Evolutionary conservation across 2,329 filamentous ascomycete species (phyloP), one percentile per base, ranked within the genome.

Genomic region (Fonsecaea monophora): DNA sequence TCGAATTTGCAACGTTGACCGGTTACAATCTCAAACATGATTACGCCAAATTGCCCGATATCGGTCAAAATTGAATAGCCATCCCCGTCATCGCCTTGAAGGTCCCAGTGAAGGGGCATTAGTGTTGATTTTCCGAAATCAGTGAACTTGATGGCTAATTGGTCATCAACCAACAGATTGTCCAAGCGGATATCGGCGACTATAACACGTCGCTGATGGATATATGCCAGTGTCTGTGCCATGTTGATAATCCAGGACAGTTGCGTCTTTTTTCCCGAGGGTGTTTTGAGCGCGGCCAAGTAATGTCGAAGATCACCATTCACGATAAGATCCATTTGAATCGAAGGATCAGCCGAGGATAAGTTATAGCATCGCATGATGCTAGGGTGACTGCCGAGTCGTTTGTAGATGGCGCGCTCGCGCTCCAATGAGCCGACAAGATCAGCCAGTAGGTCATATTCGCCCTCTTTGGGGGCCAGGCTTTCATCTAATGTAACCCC

Each of bases 11-110:
- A 75, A 12, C 64, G 63, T 3, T 64, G 38, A 10, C 69, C 70
- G n/a, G 73, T 73, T 5, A 73, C 57, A 25, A 77, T 67, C 63
- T 76, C 72, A 59, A 74, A 78, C 35, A 77, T 75, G 13, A 77
- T 75, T 30, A 72, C 67, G 8, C 75, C 75, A 21, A 78, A 70
- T 25, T 73, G 71, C 2, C 73, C 74, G 55, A 78, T 74, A 63
- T 78, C 75, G 15, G 71, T 75, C 25, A 71, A 68, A 15, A 72
- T 70, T 1, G 73, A 73, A 60, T 70, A 77, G 25, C 73, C 75
- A 45, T 68, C 63, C 35, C 76, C 73, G 62, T 77, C 71, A 12
- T 67, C 68, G 9, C 66, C 66, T 12, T 74, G 68, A 65, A 78
- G 75, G 65, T 73, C 35, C 18, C 66, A 60, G 55, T 74, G 68